Evolutionary conservation across 2,329 filamentous ascomycete species (phyloP).

Genomic region (Teratosphaeria epicoccoides): DNA sequence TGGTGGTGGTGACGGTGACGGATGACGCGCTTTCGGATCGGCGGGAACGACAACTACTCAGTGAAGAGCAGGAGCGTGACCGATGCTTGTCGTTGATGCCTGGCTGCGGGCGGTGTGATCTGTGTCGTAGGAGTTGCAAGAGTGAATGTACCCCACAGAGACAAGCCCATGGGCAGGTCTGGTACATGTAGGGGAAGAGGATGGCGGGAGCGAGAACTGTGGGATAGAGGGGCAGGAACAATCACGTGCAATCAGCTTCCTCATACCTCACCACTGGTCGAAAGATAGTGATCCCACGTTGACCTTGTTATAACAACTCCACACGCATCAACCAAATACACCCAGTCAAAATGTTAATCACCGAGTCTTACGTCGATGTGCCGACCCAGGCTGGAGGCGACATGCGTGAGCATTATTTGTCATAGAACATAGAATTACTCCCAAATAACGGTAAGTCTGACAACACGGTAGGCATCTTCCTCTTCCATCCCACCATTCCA

Average conservation of each 20-base stretch:
- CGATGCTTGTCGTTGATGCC: constrained; percentile 3
- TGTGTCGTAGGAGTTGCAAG: neutral
- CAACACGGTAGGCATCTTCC: constrained; percentile 58
- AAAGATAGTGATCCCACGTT: too few species aligned
- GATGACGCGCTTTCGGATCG: neutral
- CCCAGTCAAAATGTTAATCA: constrained; percentile 4
- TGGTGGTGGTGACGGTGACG: too few species aligned
- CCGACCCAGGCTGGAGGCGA: constrained; percentile 48
- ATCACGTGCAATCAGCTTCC: neutral
- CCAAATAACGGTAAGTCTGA: constrained; percentile 6
- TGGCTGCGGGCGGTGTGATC: neutral
- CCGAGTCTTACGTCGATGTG: constrained; percentile 49
- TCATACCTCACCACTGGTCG: too few species aligned
- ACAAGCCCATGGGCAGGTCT: constrained; percentile 1
- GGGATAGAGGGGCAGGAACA: neutral
- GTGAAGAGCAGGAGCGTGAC: constrained; percentile 22
- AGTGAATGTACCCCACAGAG: too few species aligned
- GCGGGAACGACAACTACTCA: neutral
- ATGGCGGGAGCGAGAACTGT: neutral
- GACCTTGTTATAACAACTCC: too few species aligned
- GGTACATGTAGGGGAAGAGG: neutral
- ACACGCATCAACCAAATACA: too few species aligned
- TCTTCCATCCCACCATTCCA: constrained; percentile 77
- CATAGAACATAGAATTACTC: neutral
- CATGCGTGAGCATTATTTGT: constrained; percentile 41